Evolutionary conservation across 805 yeast species (phyloP).

Genomic region (Candida tammaniensis): DNA sequence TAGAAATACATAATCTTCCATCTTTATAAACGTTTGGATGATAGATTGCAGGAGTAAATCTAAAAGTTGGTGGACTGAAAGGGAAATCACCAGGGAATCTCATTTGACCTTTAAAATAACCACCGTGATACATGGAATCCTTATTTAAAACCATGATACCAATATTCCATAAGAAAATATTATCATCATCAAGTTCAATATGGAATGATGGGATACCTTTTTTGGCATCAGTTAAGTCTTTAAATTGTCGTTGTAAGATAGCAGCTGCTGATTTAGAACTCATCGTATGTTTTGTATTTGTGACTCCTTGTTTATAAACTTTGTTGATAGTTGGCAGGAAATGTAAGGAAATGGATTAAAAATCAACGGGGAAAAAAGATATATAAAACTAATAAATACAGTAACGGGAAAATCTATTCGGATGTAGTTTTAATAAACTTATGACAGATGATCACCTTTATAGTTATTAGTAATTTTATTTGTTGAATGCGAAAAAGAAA

Average conservation of each 20-base stretch:
- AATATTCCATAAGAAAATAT: conserved; percentile 69
- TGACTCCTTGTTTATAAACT: not conserved
- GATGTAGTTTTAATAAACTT: no score
- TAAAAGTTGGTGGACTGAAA: conserved; percentile 85
- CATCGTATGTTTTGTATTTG: conserved; percentile 29
- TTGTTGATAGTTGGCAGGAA: no score
- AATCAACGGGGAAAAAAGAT: no score
- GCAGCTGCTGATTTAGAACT: conserved; percentile 69
- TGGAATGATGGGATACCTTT: conserved; percentile 63
- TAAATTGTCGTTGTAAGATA: conserved; percentile 85
- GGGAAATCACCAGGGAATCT: conserved; percentile 90
- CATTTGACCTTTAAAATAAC: conserved; percentile 93
- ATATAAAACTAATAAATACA: no score
- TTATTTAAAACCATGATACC: conserved; percentile 90
- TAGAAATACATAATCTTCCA: conserved; percentile 90
- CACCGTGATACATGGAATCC: conserved; percentile 91
- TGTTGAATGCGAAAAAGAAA: no score
- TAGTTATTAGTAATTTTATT: no score
- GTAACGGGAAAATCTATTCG: no score
- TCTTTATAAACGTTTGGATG: conserved; percentile 95
- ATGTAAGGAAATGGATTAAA: no score
- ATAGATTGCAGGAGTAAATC: conserved; percentile 89
- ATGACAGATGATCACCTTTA: no score
- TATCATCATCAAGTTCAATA: conserved; percentile 58
- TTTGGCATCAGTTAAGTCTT: conserved; percentile 90